Evolutionary conservation across 108 stramenopile genomes (phyloP).

Genomic region (Skeletonema costatum): DNA sequence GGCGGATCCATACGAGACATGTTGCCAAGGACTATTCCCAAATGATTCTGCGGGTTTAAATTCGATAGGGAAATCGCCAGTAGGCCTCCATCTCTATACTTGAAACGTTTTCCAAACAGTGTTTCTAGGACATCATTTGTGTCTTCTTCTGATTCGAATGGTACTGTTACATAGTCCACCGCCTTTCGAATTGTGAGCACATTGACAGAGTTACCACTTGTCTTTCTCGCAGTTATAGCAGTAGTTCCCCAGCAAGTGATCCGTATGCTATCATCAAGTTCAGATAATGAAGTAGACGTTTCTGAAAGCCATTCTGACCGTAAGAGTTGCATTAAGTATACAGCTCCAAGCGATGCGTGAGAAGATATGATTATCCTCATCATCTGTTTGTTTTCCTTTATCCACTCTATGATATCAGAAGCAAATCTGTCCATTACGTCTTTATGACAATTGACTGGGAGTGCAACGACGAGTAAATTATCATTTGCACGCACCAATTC

Average conservation of each 20-base stretch:
- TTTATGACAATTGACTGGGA: slow-evolving; percentile 70
- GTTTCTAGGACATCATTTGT: slow-evolving; percentile 42
- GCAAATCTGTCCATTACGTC: slow-evolving; percentile 57
- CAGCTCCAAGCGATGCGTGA: slow-evolving; percentile 68
- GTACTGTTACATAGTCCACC: slow-evolving; percentile 65
- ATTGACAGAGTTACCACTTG: slow-evolving; percentile 51
- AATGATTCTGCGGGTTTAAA: slow-evolving; percentile 73
- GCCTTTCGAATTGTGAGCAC: slow-evolving; percentile 58
- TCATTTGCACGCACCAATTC: slow-evolving; percentile 55
- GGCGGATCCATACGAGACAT: slow-evolving; percentile 74
- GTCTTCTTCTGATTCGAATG: slow-evolving; percentile 24
- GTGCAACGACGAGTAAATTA: slow-evolving; percentile 52
- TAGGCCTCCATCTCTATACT: slow-evolving; percentile 49
- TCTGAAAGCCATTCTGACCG: slow-evolving; percentile 19
- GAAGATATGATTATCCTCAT: slow-evolving; percentile 68
- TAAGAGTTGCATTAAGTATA: slow-evolving; percentile 55
- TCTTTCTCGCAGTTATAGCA: slow-evolving; percentile 60
- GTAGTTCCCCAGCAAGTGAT: slow-evolving; percentile 76
- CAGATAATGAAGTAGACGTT: slow-evolving; percentile 1
- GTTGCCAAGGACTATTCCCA: slow-evolving; percentile 68
- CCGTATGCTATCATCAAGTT: slow-evolving; percentile 15
- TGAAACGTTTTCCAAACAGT: slow-evolving; percentile 58
- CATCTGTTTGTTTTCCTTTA: slow-evolving; percentile 17
- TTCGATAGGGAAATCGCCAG: slow-evolving; percentile 71
- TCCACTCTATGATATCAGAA: slow-evolving; percentile 44